Conservation (phyloP, 139 green algal genomes). For the Chara braunii region DNA sequence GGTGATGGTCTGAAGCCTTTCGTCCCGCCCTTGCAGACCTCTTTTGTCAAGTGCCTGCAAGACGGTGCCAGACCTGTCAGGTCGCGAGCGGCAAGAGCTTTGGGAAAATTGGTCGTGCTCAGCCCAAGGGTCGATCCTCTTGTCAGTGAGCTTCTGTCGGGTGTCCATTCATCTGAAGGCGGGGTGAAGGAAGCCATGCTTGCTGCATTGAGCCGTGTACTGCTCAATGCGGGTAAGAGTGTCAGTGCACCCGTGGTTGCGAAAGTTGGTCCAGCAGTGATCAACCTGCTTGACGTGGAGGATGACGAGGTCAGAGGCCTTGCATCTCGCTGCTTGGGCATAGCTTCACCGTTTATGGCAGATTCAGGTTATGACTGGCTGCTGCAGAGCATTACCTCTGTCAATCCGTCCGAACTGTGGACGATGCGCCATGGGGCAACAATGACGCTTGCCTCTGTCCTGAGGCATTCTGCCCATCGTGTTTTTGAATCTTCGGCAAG, state of each 20-base stretch:
- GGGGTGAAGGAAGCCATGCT: conserved; percentile 37
- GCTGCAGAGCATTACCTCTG: not conserved
- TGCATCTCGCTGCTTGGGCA: conserved; percentile 18
- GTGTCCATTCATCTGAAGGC: conserved; percentile 16
- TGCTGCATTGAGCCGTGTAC: conserved; percentile 18
- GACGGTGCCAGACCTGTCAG: conserved; percentile 50
- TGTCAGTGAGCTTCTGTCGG: conserved; percentile 17
- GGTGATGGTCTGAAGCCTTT: conserved; percentile 86
- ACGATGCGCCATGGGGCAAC: conserved; percentile 7
- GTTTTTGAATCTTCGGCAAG: no score
- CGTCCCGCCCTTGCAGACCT: conserved; percentile 95
- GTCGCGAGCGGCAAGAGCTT: conserved; percentile 17
- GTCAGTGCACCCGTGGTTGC: not conserved
- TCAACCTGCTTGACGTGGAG: conserved; percentile 11
- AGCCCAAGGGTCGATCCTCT: conserved; percentile 35
- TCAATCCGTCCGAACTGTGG: not conserved
- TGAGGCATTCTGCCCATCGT: conserved; percentile 10
- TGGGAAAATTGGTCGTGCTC: conserved; percentile 24
- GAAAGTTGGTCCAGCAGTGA: conserved; percentile 2
- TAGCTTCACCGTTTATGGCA: conserved; percentile 15
- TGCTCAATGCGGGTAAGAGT: conserved; percentile 15
- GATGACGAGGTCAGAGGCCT: conserved; percentile 24
- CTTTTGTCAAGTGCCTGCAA: conserved; percentile 90
- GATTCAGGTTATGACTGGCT: conserved; percentile 3
- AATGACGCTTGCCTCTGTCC: conserved; percentile 26